Evolutionary conservation across 169 alveolate genomes (phyloP).

Genomic region (Babesia microti): DNA sequence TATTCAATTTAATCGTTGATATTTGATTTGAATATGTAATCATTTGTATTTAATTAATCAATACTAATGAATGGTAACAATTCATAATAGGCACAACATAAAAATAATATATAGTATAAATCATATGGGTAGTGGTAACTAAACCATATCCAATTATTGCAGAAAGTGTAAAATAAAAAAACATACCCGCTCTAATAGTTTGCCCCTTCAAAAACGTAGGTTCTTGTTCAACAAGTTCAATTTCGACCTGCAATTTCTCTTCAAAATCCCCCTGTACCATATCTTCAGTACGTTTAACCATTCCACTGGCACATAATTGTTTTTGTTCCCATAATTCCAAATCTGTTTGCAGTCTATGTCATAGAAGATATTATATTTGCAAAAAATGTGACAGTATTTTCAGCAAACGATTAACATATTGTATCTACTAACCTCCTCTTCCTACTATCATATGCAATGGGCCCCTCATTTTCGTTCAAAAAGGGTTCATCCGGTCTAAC

Average conservation of each 20-base stretch:
- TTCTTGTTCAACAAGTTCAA: constrained; percentile 83
- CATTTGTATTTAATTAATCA: neutral
- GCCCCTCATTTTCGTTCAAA: neutral
- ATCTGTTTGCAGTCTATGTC: constrained; percentile 43
- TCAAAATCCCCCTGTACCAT: constrained; percentile 31
- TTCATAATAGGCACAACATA: too few relatives aligned
- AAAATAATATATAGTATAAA: too few relatives aligned
- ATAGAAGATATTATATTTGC: constrained; percentile 7
- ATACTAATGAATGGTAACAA: neutral
- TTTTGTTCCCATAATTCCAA: constrained; percentile 59
- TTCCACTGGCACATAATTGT: constrained; percentile 51
- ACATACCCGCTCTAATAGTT: constrained; percentile 74
- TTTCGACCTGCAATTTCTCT: constrained; percentile 59
- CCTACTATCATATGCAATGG: neutral
- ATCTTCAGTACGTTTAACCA: constrained; percentile 29
- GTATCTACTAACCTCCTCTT: neutral
- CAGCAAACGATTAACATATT: constrained; percentile 6
- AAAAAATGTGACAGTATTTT: constrained; percentile 8
- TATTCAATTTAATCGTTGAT: neutral
- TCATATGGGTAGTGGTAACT: too few relatives aligned
- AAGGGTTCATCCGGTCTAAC: constrained; percentile 8
- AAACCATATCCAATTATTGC: neutral
- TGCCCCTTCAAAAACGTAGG: constrained; percentile 92
- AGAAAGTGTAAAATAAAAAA: neutral
- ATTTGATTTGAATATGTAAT: neutral